Percentiles rank a stretch among this genome's conserved stretches.
These are phyloP conservation scores for Spiraea crenata DNA, from an alignment of 331 rosid genomes.

Conservation along the genomic window DNA sequence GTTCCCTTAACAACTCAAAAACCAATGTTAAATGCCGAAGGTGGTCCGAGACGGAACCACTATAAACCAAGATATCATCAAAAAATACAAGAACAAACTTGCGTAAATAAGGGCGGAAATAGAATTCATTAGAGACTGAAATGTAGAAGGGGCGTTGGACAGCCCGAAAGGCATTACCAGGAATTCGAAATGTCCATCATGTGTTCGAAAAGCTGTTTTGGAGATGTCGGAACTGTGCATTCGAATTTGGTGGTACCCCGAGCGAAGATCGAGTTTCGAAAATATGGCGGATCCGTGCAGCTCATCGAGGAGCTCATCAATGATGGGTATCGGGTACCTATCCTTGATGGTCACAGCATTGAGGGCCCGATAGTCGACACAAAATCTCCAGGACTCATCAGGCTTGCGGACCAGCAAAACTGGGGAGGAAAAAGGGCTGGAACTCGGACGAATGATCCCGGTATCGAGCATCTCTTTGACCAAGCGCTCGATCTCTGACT, in stretches of 20 bases:
- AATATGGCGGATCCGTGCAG: neutral
- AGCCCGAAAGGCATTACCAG: neutral
- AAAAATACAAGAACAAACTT: neutral
- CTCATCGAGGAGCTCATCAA: neutral
- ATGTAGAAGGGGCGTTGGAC: neutral
- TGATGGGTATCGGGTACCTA: neutral
- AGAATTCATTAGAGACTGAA: neutral
- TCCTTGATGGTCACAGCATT: neutral
- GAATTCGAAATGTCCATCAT: neutral
- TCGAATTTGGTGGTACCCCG: neutral
- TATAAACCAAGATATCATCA: too few species aligned
- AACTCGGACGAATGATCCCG: too few species aligned
- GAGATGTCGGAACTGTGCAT: too few species aligned
- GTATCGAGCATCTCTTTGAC: neutral
- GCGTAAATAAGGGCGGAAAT: neutral
- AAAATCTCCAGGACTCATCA: neutral
- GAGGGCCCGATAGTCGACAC: neutral
- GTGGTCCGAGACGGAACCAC: too few species aligned
- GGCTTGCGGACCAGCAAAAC: too few species aligned
- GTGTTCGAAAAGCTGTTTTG: neutral
- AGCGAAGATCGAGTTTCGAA: neutral
- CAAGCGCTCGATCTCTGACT: too few species aligned
- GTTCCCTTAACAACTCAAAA: neutral
- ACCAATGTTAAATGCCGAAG: neutral
- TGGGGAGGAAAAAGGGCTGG: too few species aligned